phyloP scores from a whole-genome alignment of 306 rosid species.

The Elaeagnus macrophylla region DNA sequence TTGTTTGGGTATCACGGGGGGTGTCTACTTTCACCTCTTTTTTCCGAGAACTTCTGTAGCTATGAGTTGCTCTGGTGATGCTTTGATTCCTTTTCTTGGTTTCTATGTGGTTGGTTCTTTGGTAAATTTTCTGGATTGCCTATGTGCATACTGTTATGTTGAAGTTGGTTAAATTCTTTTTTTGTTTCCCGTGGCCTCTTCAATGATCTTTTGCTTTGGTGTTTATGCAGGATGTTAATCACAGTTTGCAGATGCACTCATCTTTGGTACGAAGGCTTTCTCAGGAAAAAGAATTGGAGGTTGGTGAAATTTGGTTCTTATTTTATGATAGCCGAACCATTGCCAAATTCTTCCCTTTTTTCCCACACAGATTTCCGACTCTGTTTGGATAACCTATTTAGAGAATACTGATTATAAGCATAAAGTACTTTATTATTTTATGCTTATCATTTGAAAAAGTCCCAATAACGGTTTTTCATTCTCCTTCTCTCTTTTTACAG shows the following conservation, averaged over 20 bases:
- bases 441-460: neutral
- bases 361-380: too few relatives aligned
- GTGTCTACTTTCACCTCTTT: too few relatives aligned
- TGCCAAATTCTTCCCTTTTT: too few relatives aligned
- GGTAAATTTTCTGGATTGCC: neutral
- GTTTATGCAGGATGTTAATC: slow-evolving; percentile 41
- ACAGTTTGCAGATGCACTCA: slow-evolving; percentile 74
- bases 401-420: neutral
- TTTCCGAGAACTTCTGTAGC: too few relatives aligned
- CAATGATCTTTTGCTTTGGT: slow-evolving; percentile 1
- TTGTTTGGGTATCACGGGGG: too few relatives aligned
- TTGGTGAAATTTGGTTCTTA: slow-evolving; percentile 28
- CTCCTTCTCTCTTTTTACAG: slow-evolving; percentile 27
- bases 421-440: neutral
- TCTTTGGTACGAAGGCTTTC: slow-evolving; percentile 79
- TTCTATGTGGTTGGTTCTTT: neutral
- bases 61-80: too few relatives aligned
- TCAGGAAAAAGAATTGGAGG: slow-evolving; percentile 76
- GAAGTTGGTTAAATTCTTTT: neutral
- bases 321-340: neutral
- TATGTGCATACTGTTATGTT: neutral
- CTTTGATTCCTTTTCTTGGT: neutral
- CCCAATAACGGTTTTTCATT: neutral
- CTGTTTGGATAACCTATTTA: too few relatives aligned
- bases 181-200: neutral